phyloP scores from a whole-genome alignment of 176 grass and related monocot species.

The Triticum monococcum region DNA sequence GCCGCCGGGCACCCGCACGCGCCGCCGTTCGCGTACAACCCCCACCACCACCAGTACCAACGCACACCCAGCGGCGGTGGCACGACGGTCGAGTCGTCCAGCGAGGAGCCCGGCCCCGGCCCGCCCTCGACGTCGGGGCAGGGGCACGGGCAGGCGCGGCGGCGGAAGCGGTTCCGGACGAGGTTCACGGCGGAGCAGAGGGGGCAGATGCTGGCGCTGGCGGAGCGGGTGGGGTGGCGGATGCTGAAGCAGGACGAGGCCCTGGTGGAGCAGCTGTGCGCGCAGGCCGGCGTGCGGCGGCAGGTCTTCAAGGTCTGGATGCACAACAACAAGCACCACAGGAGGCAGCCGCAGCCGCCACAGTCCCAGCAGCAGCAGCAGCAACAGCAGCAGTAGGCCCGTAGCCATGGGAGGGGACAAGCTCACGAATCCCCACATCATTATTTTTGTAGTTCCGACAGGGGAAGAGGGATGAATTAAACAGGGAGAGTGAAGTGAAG shows the following conservation, averaged over 20 bases:
- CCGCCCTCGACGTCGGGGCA: slow-evolving; percentile 1
- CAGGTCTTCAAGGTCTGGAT: slow-evolving; percentile 95
- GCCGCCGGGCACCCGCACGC: neutral
- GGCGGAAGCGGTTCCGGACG: slow-evolving; percentile 67
- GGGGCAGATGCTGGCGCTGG: slow-evolving; percentile 73
- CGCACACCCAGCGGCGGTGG: slow-evolving; percentile 49
- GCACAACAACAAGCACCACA: slow-evolving; percentile 94
- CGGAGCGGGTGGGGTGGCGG: slow-evolving; percentile 69
- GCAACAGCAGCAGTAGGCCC: neutral
- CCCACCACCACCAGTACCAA: neutral
- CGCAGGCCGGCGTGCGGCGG: slow-evolving; percentile 46
- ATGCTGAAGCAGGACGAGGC: slow-evolving; percentile 65
- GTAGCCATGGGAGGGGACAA: slow-evolving; percentile 38
- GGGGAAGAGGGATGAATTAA: slow-evolving; percentile 16
- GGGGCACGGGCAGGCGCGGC: neutral
- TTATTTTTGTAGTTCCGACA: slow-evolving; percentile 29
- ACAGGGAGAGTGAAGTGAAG: neutral
- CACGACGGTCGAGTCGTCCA: slow-evolving; percentile 64
- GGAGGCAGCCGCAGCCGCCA: slow-evolving; percentile 37
- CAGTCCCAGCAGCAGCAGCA: slow-evolving; percentile 27
- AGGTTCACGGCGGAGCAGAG: slow-evolving; percentile 73
- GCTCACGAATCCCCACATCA: slow-evolving; percentile 16
- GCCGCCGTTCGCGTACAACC: slow-evolving; percentile 31
- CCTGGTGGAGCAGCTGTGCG: slow-evolving; percentile 53
- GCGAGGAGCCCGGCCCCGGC: slow-evolving; percentile 46